These are phyloP conservation scores for Physcomitrium patens DNA, from an alignment of 225 moss, liverwort and hornwort species.

Conservation along the genomic window DNA sequence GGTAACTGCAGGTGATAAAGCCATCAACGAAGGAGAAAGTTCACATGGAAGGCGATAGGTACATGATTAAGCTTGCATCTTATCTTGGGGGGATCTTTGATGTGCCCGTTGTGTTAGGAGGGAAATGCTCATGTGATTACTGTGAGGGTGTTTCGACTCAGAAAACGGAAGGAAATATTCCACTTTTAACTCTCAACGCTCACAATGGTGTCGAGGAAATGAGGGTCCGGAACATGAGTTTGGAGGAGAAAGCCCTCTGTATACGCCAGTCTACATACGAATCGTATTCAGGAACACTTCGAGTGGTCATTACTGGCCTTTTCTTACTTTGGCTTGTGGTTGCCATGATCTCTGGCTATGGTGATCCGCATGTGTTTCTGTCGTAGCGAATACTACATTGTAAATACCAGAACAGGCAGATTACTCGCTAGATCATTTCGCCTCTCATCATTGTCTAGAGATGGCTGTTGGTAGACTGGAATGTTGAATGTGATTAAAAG, in stretches of 20 bases:
- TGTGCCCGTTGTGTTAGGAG: slow-evolving; percentile 73
- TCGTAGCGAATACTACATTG: slow-evolving; percentile 44
- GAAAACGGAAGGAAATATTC: slow-evolving; percentile 24
- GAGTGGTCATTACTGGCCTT: slow-evolving; percentile 67
- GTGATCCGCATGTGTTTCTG: slow-evolving; percentile 53
- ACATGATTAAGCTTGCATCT: slow-evolving; percentile 62
- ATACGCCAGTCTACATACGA: slow-evolving; percentile 56
- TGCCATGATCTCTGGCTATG: slow-evolving; percentile 65
- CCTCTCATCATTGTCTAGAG: slow-evolving; percentile 25
- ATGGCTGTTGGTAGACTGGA: not conserved
- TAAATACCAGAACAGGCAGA: slow-evolving; percentile 19
- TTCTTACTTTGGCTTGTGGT: slow-evolving; percentile 85
- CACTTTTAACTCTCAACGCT: slow-evolving; percentile 37
- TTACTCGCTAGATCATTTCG: slow-evolving; percentile 8
- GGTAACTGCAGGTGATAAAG: slow-evolving; percentile 68
- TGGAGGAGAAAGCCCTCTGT: slow-evolving; percentile 51
- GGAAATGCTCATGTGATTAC: slow-evolving; percentile 50
- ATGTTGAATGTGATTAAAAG: not conserved
- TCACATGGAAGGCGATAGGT: slow-evolving; percentile 71
- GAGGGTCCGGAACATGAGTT: slow-evolving; percentile 38
- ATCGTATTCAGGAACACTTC: slow-evolving; percentile 66
- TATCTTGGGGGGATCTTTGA: slow-evolving; percentile 73
- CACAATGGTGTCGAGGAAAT: slow-evolving; percentile 32
- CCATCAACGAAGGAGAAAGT: slow-evolving; percentile 78
- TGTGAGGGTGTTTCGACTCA: slow-evolving; percentile 37